These are phyloP conservation scores for Tetrapisispora namnaoensis DNA, from an alignment of 805 yeast genomes.

Conservation along the genomic window DNA sequence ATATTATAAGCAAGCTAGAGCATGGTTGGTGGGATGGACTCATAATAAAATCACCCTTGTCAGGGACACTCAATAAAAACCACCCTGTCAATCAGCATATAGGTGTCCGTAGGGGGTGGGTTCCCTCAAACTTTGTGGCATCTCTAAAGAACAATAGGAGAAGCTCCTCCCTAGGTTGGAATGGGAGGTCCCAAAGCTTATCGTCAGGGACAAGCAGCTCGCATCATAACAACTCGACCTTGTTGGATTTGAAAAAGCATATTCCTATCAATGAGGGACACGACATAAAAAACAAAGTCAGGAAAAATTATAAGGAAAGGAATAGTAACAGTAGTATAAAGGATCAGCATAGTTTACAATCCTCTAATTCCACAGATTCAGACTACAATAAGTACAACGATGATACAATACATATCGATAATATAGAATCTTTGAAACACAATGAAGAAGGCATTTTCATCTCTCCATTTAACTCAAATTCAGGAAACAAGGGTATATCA, in stretches of 20 bases:
- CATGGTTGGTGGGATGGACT: constrained; percentile 90
- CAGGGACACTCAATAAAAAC: not conserved
- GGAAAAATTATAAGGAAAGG: not conserved
- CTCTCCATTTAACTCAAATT: not conserved
- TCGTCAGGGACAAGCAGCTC: not conserved
- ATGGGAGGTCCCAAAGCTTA: not conserved
- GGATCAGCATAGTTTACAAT: not conserved
- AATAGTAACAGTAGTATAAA: not conserved
- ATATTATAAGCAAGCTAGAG: constrained; percentile 54
- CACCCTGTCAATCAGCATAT: constrained; percentile 18
- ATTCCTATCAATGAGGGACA: not conserved
- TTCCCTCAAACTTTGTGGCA: constrained; percentile 36
- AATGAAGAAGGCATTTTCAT: not conserved
- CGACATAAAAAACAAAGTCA: too few species aligned
- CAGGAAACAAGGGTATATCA: not conserved
- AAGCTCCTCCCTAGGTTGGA: not conserved
- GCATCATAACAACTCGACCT: not conserved
- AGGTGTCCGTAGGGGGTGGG: constrained; percentile 64
- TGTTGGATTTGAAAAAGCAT: not conserved
- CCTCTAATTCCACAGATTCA: not conserved
- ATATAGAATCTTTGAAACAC: not conserved
- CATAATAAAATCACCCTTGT: constrained; percentile 11
- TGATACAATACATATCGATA: not conserved
- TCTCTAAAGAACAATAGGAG: not conserved
- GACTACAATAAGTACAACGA: not conserved